These are phyloP conservation scores for Penicillium psychrosexuale DNA, from an alignment of 2,329 filamentous ascomycete genomes.

Conservation along the genomic window DNA sequence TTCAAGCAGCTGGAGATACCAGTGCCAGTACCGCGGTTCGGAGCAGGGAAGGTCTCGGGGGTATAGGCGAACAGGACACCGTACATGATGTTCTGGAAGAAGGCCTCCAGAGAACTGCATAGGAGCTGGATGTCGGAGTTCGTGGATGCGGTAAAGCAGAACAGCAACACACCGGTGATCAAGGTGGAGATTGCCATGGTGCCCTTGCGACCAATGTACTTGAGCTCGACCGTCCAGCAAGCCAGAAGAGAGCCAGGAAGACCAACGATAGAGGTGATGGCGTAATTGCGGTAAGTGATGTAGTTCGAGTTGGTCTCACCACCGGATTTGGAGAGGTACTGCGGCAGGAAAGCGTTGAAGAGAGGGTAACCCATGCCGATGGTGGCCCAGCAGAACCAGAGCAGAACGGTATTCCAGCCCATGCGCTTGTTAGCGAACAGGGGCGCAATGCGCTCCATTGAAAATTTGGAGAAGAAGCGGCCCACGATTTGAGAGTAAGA, in stretches of 20 bases:
- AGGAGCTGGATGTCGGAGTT: constrained; percentile 50
- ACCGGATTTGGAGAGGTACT: constrained; percentile 67
- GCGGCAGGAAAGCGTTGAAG: constrained; percentile 84
- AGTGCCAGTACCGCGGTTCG: constrained; percentile 54
- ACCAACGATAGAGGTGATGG: constrained; percentile 72
- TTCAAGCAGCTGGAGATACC: constrained; percentile 49
- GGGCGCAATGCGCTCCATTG: constrained; percentile 61
- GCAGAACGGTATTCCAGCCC: constrained; percentile 48
- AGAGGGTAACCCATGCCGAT: constrained; percentile 86
- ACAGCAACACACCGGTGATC: constrained; percentile 53
- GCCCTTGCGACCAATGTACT: constrained; percentile 58
- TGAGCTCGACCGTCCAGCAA: constrained; percentile 68
- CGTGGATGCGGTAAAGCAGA: constrained; percentile 53
- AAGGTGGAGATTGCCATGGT: constrained; percentile 55
- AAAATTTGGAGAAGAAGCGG: constrained; percentile 63
- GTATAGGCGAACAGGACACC: constrained; percentile 59
- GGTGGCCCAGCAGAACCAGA: constrained; percentile 78
- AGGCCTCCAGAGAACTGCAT: constrained; percentile 54
- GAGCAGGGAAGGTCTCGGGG: constrained; percentile 57
- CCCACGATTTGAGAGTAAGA: constrained; percentile 50
- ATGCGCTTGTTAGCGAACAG: constrained; percentile 54
- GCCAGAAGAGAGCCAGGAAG: constrained; percentile 74
- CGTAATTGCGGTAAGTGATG: constrained; percentile 70
- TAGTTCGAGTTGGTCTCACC: constrained; percentile 52
- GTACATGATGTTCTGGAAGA: constrained; percentile 58